Percentiles rank a stretch among this genome's conserved stretches.
Evolutionary conservation across 345 rosid species (phyloP).

Genomic region (Salix arbutifolia): DNA sequence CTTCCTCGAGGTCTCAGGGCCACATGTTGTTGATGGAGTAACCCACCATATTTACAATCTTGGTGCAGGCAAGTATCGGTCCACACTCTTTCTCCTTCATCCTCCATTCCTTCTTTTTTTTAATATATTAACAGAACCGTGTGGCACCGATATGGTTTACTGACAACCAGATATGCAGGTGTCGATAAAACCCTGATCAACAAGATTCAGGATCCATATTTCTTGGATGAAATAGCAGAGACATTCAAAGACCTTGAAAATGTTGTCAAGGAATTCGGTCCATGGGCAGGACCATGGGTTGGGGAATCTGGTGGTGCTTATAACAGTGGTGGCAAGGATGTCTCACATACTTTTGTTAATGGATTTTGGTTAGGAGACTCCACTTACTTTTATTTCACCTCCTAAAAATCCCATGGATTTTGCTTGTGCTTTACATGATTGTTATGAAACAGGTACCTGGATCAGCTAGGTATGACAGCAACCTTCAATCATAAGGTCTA

Average conservation of each 20-base stretch:
- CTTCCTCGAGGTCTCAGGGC: conserved; percentile 38
- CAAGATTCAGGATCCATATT: conserved; percentile 53
- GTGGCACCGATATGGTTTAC: not conserved
- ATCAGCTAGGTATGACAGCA: conserved; percentile 63
- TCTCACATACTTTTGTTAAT: conserved; percentile 49
- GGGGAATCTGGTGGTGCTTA: conserved; percentile 70
- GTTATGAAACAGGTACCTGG: conserved; percentile 43
- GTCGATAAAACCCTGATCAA: conserved; percentile 36
- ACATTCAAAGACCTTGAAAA: conserved; percentile 33
- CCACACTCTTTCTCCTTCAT: too few relatives aligned
- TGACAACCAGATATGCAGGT: conserved; percentile 24
- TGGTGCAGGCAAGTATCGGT: conserved; percentile 36
- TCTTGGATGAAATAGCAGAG: conserved; percentile 39
- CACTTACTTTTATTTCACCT: not conserved
- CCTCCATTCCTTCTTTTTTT: not conserved
- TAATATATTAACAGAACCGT: not conserved
- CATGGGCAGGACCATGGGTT: conserved; percentile 58
- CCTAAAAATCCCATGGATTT: not conserved
- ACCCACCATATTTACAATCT: conserved; percentile 67
- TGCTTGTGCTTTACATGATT: not conserved
- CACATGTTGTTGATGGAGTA: conserved; percentile 41
- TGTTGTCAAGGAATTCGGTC: conserved; percentile 28
- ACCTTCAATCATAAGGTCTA: conserved; percentile 53
- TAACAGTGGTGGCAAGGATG: conserved; percentile 63
- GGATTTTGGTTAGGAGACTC: conserved; percentile 48